A percentile compares a stretch with the other conserved stretches of the same genome.
Evolutionary conservation across 768 basidiomycete species (phyloP).

Genomic region (Candolleomyces eurysporus): DNA sequence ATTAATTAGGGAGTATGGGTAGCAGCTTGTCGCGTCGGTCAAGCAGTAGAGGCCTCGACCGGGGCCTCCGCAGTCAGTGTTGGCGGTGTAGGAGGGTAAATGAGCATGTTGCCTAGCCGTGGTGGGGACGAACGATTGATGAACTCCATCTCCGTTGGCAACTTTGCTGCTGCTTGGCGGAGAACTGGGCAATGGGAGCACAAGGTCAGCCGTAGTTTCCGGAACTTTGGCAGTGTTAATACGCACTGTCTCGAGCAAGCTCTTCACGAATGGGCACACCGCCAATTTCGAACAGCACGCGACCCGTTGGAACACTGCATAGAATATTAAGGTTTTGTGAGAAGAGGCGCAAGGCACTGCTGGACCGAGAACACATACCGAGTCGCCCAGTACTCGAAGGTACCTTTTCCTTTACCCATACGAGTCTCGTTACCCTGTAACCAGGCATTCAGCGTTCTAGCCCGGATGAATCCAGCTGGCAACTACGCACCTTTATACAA

Average conservation of each 20-base stretch:
- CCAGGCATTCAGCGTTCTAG: neutral
- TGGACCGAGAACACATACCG: conserved; percentile 50
- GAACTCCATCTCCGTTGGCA: conserved; percentile 89
- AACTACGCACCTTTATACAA: conserved; percentile 78
- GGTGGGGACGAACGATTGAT: conserved; percentile 67
- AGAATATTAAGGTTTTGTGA: neutral
- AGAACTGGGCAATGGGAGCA: conserved; percentile 52
- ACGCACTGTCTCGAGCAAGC: conserved; percentile 84
- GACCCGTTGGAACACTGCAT: conserved; percentile 76
- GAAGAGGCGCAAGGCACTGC: neutral
- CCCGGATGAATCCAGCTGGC: neutral
- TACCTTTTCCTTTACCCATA: conserved; percentile 99
- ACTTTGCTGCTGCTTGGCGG: conserved; percentile 81
- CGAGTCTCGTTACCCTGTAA: conserved; percentile 92
- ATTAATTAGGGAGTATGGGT: neutral
- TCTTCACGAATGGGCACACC: conserved; percentile 88
- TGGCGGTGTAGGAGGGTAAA: conserved; percentile 42
- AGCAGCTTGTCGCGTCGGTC: neutral
- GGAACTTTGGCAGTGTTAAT: neutral
- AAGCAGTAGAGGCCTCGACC: conserved; percentile 1
- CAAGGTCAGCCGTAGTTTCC: neutral
- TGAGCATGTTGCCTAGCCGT: conserved; percentile 65
- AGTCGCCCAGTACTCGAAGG: conserved; percentile 96
- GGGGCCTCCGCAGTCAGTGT: conserved; percentile 14
- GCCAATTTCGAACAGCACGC: conserved; percentile 93